Conservation (phyloP, 345 rosid species). For the Pugionium dolabratum region DNA sequence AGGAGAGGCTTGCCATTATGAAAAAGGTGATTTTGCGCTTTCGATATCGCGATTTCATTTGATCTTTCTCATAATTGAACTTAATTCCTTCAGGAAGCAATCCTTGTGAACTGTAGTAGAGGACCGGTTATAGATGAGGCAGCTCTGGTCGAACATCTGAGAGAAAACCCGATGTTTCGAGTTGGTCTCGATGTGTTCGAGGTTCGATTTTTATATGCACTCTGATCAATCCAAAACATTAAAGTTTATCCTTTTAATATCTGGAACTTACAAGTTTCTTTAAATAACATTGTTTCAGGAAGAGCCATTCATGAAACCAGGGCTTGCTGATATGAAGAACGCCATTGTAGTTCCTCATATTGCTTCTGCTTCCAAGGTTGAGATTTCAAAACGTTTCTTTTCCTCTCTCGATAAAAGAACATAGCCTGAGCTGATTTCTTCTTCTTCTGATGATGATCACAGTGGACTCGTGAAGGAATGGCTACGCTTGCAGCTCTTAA, state of each 20-base stretch:
- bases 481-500: constrained; percentile 92
- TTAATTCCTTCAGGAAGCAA: constrained; percentile 63
- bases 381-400: constrained; percentile 7
- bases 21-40: constrained; percentile 61
- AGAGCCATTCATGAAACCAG: constrained; percentile 98
- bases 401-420: too few species aligned
- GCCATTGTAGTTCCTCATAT: constrained; percentile 90
- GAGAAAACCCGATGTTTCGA: constrained; percentile 89
- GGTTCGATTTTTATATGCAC: constrained; percentile 42
- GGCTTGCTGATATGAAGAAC: constrained; percentile 90
- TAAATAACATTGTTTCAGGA: constrained; percentile 48
- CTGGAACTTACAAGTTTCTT: not conserved
- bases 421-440: too few species aligned
- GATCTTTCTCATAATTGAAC: not conserved
- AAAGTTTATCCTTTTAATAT: not conserved
- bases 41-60: not conserved
- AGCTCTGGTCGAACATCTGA: constrained; percentile 87
- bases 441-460: not conserved
- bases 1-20: constrained; percentile 87
- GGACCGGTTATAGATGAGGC: constrained; percentile 94
- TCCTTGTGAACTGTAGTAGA: constrained; percentile 92
- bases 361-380: constrained; percentile 99
- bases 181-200: constrained; percentile 99
- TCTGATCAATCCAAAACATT: not conserved
- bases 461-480: constrained; percentile 99